Conservation (phyloP, 2,329 filamentous ascomycete genomes). For the Diplocarpon mali region DNA sequence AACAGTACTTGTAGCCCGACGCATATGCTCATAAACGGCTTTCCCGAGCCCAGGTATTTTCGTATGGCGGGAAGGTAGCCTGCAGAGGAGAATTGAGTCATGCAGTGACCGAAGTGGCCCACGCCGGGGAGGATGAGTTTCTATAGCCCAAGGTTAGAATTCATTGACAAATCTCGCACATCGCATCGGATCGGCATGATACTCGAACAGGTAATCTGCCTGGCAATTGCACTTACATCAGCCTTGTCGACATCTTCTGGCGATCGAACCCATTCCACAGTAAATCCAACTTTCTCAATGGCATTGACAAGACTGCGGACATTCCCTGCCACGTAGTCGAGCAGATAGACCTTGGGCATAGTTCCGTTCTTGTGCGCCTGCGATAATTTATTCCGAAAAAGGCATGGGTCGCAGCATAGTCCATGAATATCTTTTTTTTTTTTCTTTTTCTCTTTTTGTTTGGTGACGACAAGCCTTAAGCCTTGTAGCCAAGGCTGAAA, state of each 20-base stretch:
- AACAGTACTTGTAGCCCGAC: constrained; percentile 90
- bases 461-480: no score
- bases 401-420: no score
- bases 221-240: constrained; percentile 47
- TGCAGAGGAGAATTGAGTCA: constrained; percentile 70
- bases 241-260: constrained; percentile 77
- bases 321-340: constrained; percentile 92
- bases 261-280: constrained; percentile 81
- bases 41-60: constrained; percentile 76
- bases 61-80: constrained; percentile 76
- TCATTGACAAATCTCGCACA: background rate
- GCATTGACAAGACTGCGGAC: constrained; percentile 93
- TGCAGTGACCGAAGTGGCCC: constrained; percentile 94
- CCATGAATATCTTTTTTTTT: no score
- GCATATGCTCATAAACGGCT: constrained; percentile 96
- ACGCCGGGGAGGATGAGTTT: constrained; percentile 94
- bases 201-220: background rate
- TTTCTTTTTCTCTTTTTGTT: no score
- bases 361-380: no score
- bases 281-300: constrained; percentile 89
- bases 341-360: constrained; percentile 68
- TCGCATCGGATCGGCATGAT: no score
- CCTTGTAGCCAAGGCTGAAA: no score
- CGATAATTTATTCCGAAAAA: no score
- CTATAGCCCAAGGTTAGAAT: constrained; percentile 32